Conservation (phyloP, 2,329 filamentous ascomycete genomes). For the Colletotrichum euphorbiae region DNA sequence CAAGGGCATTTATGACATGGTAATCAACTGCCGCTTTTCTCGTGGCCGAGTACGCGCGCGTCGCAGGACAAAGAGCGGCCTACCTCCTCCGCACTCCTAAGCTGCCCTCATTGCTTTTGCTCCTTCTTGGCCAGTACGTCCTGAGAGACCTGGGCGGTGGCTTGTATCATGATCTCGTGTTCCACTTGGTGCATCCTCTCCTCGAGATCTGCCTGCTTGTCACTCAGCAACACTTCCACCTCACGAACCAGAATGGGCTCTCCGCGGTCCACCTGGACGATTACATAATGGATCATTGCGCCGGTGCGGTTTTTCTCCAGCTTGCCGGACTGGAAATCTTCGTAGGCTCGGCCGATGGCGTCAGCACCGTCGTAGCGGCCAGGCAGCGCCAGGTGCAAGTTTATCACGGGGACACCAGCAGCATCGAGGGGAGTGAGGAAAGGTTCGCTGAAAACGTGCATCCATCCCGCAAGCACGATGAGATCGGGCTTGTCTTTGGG, state of each 20-base stretch:
- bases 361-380: slow-evolving; percentile 80
- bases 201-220: slow-evolving; percentile 67
- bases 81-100: not conserved
- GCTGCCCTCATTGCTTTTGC: not conserved
- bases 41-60: not conserved
- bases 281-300: slow-evolving; percentile 91
- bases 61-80: not conserved
- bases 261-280: slow-evolving; percentile 83
- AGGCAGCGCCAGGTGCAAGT: slow-evolving; percentile 74
- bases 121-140: slow-evolving; percentile 49
- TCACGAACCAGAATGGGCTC: slow-evolving; percentile 63
- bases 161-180: slow-evolving; percentile 83
- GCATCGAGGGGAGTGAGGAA: slow-evolving; percentile 77
- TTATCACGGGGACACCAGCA: slow-evolving; percentile 77
- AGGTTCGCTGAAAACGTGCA: not conserved
- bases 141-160: slow-evolving; percentile 63
- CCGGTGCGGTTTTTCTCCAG: slow-evolving; percentile 79
- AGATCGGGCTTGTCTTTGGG: slow-evolving; percentile 75
- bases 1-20: not conserved
- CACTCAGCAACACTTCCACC: slow-evolving; percentile 73
- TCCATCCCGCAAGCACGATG: slow-evolving; percentile 87
- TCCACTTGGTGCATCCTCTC: slow-evolving; percentile 79
- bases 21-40: not conserved
- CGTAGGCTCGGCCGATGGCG: slow-evolving; percentile 83
- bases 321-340: slow-evolving; percentile 73